These are phyloP conservation scores for Cryptococcus sp. DNA, from an alignment of 1,284 basidiomycete species.

Conservation along the genomic window DNA sequence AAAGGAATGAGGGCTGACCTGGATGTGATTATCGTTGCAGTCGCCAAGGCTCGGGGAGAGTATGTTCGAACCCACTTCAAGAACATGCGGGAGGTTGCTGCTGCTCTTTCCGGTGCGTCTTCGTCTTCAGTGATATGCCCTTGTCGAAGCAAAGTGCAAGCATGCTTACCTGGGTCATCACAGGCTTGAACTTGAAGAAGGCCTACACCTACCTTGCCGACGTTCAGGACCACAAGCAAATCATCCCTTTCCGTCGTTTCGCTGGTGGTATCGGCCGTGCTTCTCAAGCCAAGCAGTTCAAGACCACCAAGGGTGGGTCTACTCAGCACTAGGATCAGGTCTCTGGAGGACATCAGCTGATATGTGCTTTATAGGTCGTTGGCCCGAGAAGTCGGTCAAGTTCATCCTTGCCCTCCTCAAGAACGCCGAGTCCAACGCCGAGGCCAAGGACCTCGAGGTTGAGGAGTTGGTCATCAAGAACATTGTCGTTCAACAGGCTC, in stretches of 20 bases:
- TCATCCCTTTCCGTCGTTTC: slow-evolving; percentile 96
- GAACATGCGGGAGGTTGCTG: slow-evolving; percentile 97
- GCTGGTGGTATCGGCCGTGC: slow-evolving; percentile 96
- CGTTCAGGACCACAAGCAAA: slow-evolving; percentile 95
- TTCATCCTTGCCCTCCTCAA: slow-evolving; percentile 94
- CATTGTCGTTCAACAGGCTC: slow-evolving; percentile 98
- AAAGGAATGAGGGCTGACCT: slow-evolving; percentile 9
- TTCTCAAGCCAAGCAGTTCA: slow-evolving; percentile 96
- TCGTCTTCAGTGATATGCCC: too few species aligned
- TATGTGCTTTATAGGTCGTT: slow-evolving; percentile 72
- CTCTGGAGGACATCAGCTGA: background rate
- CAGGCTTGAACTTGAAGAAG: slow-evolving; percentile 92
- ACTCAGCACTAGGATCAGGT: background rate
- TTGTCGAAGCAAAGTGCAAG: too few species aligned
- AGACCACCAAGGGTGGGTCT: slow-evolving; percentile 85
- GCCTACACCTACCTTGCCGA: slow-evolving; percentile 93
- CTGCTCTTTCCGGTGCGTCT: slow-evolving; percentile 74
- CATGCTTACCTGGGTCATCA: slow-evolving; percentile 7
- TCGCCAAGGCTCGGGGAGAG: slow-evolving; percentile 88
- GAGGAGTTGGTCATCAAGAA: slow-evolving; percentile 94
- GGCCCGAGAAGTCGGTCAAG: slow-evolving; percentile 99
- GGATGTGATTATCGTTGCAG: slow-evolving; percentile 54
- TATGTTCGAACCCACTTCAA: slow-evolving; percentile 99
- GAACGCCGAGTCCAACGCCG: slow-evolving; percentile 99
- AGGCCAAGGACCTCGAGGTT: slow-evolving; percentile 91